These are phyloP conservation scores for Phytophthora meadii DNA, from an alignment of 352 stramenopile species.

Conservation along the genomic window DNA sequence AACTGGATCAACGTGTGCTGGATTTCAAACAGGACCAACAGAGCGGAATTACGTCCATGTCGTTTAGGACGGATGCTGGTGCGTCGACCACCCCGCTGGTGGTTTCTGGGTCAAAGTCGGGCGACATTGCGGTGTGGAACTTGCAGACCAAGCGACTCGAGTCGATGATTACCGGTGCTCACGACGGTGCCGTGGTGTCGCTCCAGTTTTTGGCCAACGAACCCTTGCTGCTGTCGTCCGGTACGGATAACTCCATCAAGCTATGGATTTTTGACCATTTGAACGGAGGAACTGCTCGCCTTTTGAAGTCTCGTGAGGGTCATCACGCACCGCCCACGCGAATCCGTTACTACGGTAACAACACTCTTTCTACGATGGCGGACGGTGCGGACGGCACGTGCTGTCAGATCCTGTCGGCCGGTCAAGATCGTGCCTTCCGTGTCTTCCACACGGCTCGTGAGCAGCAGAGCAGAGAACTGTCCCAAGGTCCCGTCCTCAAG, in stretches of 20 bases:
- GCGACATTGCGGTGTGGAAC: conserved; percentile 93
- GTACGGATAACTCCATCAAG: conserved; percentile 92
- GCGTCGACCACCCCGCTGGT: conserved; percentile 60
- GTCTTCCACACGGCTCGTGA: conserved; percentile 93
- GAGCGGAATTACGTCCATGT: conserved; percentile 83
- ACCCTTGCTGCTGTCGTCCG: conserved; percentile 86
- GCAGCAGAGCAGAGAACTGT: conserved; percentile 91
- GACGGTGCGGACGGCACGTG: conserved; percentile 86
- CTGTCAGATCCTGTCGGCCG: conserved; percentile 92
- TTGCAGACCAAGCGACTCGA: conserved; percentile 89
- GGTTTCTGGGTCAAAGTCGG: conserved; percentile 72
- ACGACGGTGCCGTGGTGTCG: conserved; percentile 79
- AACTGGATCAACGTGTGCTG: conserved; percentile 84
- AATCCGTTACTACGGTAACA: conserved; percentile 93
- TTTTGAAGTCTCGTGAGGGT: conserved; percentile 91
- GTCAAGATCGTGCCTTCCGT: conserved; percentile 90
- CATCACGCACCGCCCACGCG: conserved; percentile 85
- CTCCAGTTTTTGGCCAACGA: conserved; percentile 90
- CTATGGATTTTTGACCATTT: conserved; percentile 95
- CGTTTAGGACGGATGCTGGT: conserved; percentile 89
- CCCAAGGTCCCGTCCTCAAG: conserved; percentile 92
- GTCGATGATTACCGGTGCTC: conserved; percentile 75
- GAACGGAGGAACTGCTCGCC: conserved; percentile 74
- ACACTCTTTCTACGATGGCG: conserved; percentile 84
- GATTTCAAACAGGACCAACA: conserved; percentile 82